A percentile compares a stretch with the other conserved stretches of the same genome.
Conservation (phyloP, 805 yeast species). For the Suhomyces vadensis region DNA sequence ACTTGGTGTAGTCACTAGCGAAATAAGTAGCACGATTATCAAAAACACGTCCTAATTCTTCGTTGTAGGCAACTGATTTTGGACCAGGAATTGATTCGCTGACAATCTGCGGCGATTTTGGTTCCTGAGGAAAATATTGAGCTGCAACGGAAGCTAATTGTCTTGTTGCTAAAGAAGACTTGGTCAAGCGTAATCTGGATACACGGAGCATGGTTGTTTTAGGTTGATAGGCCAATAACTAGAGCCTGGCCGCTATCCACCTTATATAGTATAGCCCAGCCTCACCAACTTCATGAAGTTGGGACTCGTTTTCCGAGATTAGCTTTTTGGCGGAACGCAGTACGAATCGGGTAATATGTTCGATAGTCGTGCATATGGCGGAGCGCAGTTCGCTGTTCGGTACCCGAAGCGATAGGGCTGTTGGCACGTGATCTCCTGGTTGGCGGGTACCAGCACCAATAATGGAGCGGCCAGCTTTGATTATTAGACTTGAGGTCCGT, state of each 20-base stretch:
- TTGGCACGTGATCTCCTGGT: neutral
- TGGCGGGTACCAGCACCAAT: too few relatives aligned
- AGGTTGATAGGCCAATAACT: neutral
- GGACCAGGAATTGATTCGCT: constrained; percentile 43
- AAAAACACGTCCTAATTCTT: constrained; percentile 38
- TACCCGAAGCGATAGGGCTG: neutral
- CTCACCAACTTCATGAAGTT: neutral
- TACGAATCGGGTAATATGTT: neutral
- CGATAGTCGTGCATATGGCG: neutral
- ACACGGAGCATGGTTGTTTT: constrained; percentile 9
- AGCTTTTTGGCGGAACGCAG: neutral
- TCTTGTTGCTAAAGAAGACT: neutral
- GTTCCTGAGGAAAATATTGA: constrained; percentile 39
- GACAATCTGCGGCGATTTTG: constrained; percentile 30
- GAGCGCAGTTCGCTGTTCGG: neutral
- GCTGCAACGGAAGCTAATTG: constrained; percentile 21
- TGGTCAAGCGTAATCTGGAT: constrained; percentile 1
- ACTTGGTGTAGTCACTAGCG: constrained; percentile 40
- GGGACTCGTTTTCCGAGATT: constrained; percentile 5
- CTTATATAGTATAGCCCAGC: neutral
- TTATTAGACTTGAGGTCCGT: too few relatives aligned
- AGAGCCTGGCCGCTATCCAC: neutral
- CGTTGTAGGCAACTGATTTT: constrained; percentile 27
- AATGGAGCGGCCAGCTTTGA: too few relatives aligned
- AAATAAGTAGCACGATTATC: constrained; percentile 46